These are phyloP conservation scores for Phanerochaete carnosa DNA, from an alignment of 768 basidiomycete species.

Conservation along the genomic window DNA sequence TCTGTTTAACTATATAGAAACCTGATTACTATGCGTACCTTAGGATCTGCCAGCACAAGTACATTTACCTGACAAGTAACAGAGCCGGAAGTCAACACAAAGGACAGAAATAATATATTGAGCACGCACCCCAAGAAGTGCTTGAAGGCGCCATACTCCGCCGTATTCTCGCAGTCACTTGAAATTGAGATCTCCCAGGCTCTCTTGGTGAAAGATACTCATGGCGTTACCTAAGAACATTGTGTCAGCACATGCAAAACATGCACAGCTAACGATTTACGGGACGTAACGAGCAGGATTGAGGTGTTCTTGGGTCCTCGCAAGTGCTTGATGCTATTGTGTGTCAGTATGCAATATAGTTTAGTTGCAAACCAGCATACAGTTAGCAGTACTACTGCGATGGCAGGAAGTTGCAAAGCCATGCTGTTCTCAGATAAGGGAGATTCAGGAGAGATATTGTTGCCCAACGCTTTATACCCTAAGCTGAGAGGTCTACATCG, in stretches of 20 bases:
- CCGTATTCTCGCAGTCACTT: constrained; percentile 27
- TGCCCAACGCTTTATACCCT: too few relatives aligned
- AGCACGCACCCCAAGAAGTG: constrained; percentile 18
- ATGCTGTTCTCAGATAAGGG: background rate
- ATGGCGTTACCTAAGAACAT: background rate
- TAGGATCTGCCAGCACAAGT: constrained; percentile 4
- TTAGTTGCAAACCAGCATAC: background rate
- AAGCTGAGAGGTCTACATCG: too few relatives aligned
- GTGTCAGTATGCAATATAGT: background rate
- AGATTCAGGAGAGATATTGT: too few relatives aligned
- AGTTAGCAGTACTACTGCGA: background rate
- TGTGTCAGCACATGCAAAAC: background rate
- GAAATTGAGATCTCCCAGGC: constrained; percentile 29
- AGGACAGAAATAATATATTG: background rate
- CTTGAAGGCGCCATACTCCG: constrained; percentile 19
- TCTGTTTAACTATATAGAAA: too few relatives aligned
- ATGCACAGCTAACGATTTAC: background rate
- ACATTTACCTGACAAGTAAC: background rate
- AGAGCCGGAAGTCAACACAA: background rate
- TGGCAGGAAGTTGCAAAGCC: background rate
- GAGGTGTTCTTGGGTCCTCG: background rate
- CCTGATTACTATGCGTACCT: background rate
- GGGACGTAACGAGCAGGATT: background rate
- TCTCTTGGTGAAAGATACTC: constrained; percentile 11
- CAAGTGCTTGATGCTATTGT: background rate